These are phyloP conservation scores for Aspergillus carbonarius DNA, from an alignment of 2,329 filamentous ascomycete genomes.

Conservation along the genomic window DNA sequence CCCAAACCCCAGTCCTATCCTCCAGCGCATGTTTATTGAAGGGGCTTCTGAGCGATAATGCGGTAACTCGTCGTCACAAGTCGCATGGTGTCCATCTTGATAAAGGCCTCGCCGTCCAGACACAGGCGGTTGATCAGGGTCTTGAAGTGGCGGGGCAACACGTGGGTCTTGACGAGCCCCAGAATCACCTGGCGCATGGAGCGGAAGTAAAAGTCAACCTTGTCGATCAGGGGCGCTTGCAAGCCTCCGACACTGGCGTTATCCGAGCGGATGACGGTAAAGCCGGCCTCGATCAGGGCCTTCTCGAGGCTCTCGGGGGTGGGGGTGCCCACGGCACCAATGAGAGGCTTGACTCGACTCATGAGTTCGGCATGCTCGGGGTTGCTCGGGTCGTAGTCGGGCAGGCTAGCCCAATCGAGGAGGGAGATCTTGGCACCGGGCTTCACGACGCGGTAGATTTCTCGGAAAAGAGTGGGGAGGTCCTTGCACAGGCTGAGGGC, in stretches of 20 bases:
- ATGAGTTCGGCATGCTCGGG: conserved; percentile 52
- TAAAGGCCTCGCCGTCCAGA: conserved; percentile 55
- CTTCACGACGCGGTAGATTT: conserved; percentile 52
- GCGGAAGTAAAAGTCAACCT: conserved; percentile 56
- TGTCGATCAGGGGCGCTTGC: conserved; percentile 55
- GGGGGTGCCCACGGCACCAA: conserved; percentile 56
- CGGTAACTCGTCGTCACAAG: conserved; percentile 55
- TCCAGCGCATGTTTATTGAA: conserved; percentile 8
- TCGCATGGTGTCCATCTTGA: conserved; percentile 57
- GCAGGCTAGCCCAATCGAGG: conserved; percentile 56
- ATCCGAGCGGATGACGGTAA: conserved; percentile 49
- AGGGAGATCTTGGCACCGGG: conserved; percentile 53
- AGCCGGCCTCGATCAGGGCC: conserved; percentile 50
- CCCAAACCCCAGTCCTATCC: conserved; percentile 1
- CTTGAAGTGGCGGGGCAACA: conserved; percentile 54
- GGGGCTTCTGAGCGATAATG: conserved; percentile 52
- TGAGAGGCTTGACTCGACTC: conserved; percentile 56
- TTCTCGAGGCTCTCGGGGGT: conserved; percentile 50
- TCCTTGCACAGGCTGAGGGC: conserved; percentile 56
- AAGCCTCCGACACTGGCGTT: conserved; percentile 54
- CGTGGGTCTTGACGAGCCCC: conserved; percentile 48
- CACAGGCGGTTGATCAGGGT: conserved; percentile 55
- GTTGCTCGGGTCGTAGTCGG: conserved; percentile 50
- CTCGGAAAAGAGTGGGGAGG: conserved; percentile 47
- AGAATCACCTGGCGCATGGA: conserved; percentile 52